Base-by-base conservation (phyloP, 176 grass and related monocot genomes). In the Aegilops umbellulata region DNA sequence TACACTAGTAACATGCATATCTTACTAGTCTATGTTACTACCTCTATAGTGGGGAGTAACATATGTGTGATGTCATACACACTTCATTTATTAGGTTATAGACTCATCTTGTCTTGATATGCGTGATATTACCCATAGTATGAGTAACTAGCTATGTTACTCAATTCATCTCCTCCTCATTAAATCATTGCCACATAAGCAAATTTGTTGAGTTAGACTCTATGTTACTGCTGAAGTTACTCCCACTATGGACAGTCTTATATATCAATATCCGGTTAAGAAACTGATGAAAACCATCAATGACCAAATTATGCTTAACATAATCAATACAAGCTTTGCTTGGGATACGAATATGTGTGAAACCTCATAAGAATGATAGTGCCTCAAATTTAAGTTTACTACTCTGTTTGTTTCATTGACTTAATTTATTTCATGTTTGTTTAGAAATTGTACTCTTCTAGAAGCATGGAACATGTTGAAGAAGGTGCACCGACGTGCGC, bases 401-500 rank as follows among this genome's bases (percentile, higher is more conserved):
- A 10, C 14, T 62, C 22, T 72, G 10, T 24, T 24, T 2, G 46
- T 58, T 24, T 46, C 4, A 16, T 68, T 19, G 24, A n/a, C 44
- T 30, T 80, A 65, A 10, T 55, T 6, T 4, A 12, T 83, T 47
- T 71, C 38, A 20, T 64, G 8, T 15, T 41, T 34, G 14, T 77
- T 51, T 76, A 95, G 97, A 77, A 92, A 89, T 13, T 87, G 38
- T 68, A 95, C 93, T 92, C 92, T 95, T 74, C 41, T 88, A 25
- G 88, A 98, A 79, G 96, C 96, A 76, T 98, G 96, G 96, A 90
- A 81, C 51, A 90, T 89, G 84, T 70, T 95, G 49, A 98, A 94
- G 86, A 98, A 95, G 74, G 89, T 85, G 51, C 96, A 98, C 61
- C 88, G 88, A 8, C 86, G 97, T 24, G 94, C 94, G 2, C 97